Conservation (phyloP, 2,329 filamentous ascomycete genomes). For the Penicillium sp. region DNA sequence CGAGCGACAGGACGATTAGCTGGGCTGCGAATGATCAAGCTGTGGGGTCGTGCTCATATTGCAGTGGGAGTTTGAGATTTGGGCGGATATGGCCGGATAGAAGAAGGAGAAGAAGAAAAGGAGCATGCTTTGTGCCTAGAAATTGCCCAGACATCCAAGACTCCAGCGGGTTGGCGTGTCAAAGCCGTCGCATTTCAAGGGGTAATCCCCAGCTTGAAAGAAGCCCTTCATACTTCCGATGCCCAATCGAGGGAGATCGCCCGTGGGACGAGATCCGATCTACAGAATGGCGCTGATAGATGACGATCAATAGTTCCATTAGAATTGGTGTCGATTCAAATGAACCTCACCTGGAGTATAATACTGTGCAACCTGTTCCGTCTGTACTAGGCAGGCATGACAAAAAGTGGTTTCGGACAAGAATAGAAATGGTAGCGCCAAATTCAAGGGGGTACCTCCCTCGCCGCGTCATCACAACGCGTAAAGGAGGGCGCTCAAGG, state of each 20-base stretch:
- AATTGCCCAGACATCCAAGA: conserved; percentile 6
- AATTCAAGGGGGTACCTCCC: conserved; percentile 6
- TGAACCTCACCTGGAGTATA: not conserved
- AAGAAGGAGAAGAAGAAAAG: not conserved
- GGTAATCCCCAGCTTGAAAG: not conserved
- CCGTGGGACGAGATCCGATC: conserved; percentile 1
- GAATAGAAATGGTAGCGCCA: not conserved
- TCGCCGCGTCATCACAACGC: conserved; percentile 8
- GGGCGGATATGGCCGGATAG: conserved; percentile 3
- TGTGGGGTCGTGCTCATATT: conserved; percentile 3
- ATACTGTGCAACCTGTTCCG: not conserved
- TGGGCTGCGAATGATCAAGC: not conserved
- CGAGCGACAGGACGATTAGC: conserved; percentile 1
- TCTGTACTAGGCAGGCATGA: not conserved
- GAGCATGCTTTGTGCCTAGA: not conserved
- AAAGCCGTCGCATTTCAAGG: conserved; percentile 9
- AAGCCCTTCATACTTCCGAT: conserved; percentile 16
- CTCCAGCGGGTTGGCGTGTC: not conserved
- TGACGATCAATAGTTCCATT: not conserved
- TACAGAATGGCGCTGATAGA: not conserved
- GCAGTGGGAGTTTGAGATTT: not conserved
- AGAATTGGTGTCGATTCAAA: not conserved
- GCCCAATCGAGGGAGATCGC: conserved; percentile 8
- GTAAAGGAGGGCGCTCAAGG: not conserved
- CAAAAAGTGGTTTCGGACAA: not conserved